Conservation (phyloP, 768 basidiomycete species). For the Lactarius akahatsu region DNA sequence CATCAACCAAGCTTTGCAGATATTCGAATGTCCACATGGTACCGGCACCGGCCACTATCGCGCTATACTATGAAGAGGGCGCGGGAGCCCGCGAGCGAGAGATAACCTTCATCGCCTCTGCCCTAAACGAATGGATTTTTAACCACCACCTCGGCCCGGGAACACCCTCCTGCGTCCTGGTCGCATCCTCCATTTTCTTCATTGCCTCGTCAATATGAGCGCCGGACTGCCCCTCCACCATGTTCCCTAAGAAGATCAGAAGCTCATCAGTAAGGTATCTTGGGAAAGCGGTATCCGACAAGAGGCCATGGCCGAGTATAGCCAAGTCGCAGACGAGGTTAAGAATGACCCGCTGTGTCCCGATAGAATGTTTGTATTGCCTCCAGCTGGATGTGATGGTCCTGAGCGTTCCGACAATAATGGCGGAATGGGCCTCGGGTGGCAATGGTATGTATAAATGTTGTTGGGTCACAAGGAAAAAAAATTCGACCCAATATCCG, state of each 20-base stretch:
- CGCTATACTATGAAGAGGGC: not conserved
- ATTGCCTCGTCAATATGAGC: not conserved
- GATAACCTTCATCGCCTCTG: not conserved
- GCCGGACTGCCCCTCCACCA: conserved; percentile 3
- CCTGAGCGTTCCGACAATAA: not conserved
- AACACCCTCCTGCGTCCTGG: not conserved
- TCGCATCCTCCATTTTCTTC: not conserved
- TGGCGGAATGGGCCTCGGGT: not conserved
- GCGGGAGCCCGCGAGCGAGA: not conserved
- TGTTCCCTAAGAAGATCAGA: not conserved
- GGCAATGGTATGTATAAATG: not conserved
- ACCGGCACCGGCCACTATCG: not conserved
- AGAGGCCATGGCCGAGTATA: not conserved
- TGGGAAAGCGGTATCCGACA: not conserved
- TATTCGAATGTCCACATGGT: not conserved
- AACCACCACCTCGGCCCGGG: not conserved
- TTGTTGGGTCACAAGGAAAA: not conserved
- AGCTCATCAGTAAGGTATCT: conserved; percentile 5
- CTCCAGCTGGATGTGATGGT: not conserved
- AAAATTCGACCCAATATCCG: not conserved
- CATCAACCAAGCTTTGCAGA: not conserved
- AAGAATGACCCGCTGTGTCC: conserved; percentile 29
- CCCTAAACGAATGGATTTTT: not conserved
- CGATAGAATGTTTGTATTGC: conserved; percentile 1
- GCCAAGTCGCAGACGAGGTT: conserved; percentile 30